Evolutionary conservation across 495 filamentous ascomycete species (phyloP).

Genomic region (Talaromyces proteolyticus): DNA sequence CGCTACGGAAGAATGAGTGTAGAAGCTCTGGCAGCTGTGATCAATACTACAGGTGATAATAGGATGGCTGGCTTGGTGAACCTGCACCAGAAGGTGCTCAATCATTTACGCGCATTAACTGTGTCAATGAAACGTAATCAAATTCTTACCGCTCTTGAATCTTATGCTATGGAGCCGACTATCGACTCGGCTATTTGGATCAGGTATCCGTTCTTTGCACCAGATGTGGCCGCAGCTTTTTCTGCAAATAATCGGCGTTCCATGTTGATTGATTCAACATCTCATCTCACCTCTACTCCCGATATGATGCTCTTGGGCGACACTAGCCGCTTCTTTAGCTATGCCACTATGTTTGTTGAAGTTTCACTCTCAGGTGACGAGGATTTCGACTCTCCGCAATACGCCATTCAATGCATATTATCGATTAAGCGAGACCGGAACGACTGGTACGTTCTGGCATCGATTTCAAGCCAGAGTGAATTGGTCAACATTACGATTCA

Average conservation of each 20-base stretch:
- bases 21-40: constrained; percentile 35
- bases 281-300: constrained; percentile 39
- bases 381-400: constrained; percentile 48
- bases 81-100: constrained; percentile 48
- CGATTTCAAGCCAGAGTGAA: constrained; percentile 71
- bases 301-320: constrained; percentile 73
- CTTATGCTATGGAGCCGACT: constrained; percentile 44
- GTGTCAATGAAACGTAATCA: constrained; percentile 79
- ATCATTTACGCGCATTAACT: constrained; percentile 63
- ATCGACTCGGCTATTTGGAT: constrained; percentile 70
- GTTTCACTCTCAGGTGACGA: constrained; percentile 61
- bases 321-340: constrained; percentile 62
- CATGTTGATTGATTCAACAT: constrained; percentile 29
- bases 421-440: constrained; percentile 64
- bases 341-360: constrained; percentile 65
- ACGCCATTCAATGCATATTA: constrained; percentile 64
- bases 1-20: constrained; percentile 40
- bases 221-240: constrained; percentile 60
- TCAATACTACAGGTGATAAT: constrained; percentile 41
- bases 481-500: constrained; percentile 71
- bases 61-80: constrained; percentile 41
- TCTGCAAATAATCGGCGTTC: constrained; percentile 53
- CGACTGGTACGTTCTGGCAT: constrained; percentile 59
- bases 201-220: constrained; percentile 61
- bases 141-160: constrained; percentile 55